Conservation (phyloP, 768 basidiomycete species). For the Leccinum olivaceopallidum region DNA sequence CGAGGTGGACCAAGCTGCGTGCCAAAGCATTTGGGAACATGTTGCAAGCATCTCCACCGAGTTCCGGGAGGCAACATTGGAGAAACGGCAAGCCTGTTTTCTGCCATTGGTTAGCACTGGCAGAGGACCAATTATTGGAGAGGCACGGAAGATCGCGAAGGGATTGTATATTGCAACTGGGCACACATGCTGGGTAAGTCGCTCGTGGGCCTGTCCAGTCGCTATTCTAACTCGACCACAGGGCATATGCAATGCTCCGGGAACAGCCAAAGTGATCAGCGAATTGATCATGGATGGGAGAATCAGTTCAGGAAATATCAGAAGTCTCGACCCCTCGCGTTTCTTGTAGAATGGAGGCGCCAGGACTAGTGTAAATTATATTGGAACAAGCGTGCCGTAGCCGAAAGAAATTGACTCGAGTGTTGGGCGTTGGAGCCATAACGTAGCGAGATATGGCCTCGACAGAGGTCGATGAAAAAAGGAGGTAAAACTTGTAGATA, state of each 20-base stretch:
- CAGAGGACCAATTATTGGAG: constrained; percentile 72
- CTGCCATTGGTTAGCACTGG: constrained; percentile 60
- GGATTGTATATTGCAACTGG: constrained; percentile 76
- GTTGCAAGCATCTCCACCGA: constrained; percentile 63
- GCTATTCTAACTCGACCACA: constrained; percentile 26
- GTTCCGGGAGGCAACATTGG: constrained; percentile 53
- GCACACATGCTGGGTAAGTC: constrained; percentile 75
- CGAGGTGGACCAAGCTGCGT: constrained; percentile 52
- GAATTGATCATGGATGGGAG: constrained; percentile 73
- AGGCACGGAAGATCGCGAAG: constrained; percentile 51
- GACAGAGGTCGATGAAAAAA: not conserved
- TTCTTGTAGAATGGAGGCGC: constrained; percentile 29
- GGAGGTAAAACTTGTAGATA: not conserved
- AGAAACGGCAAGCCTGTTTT: constrained; percentile 71
- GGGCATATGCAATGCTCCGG: constrained; percentile 84
- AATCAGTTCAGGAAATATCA: constrained; percentile 55
- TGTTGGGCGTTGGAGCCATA: not conserved
- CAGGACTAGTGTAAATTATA: not conserved
- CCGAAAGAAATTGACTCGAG: not conserved
- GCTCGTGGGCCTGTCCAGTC: not conserved
- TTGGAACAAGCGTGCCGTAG: not conserved
- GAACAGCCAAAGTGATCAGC: constrained; percentile 71
- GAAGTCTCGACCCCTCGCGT: constrained; percentile 43
- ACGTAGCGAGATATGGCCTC: not conserved
- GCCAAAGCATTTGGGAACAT: constrained; percentile 53